phyloP scores from a whole-genome alignment of 2,329 filamentous ascomycete genomes.

The Fusarium sp. region DNA sequence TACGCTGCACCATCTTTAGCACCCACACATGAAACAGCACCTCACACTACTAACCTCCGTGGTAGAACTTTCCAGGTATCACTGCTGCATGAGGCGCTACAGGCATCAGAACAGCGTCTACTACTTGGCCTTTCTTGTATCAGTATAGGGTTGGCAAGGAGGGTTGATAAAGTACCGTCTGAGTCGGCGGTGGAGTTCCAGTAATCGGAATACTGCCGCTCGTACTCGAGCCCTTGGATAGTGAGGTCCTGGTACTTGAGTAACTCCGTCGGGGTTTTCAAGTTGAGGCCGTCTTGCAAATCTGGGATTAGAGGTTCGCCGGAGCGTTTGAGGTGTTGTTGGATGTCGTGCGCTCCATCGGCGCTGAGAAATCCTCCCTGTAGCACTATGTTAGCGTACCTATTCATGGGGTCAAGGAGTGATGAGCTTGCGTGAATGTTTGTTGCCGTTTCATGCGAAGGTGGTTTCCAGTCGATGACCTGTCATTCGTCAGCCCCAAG shows the following conservation, averaged over 20 bases:
- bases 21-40: rapidly evolving
- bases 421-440: constrained; percentile 15
- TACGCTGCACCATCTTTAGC: constrained; percentile 37
- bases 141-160: background rate
- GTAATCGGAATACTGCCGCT: constrained; percentile 69
- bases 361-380: constrained; percentile 44
- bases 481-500: constrained; percentile 28
- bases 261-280: constrained; percentile 37
- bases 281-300: constrained; percentile 46
- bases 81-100: constrained; percentile 60
- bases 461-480: constrained; percentile 38
- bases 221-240: constrained; percentile 61
- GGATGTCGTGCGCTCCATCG: constrained; percentile 50
- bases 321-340: constrained; percentile 60
- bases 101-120: constrained; percentile 64
- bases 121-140: constrained; percentile 50
- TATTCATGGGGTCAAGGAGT: too few relatives aligned
- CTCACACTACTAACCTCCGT: constrained; percentile 29
- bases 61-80: constrained; percentile 55
- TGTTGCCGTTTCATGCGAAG: constrained; percentile 14
- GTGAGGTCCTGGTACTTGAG: constrained; percentile 56
- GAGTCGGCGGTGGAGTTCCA: constrained; percentile 64
- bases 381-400: rapidly evolving
- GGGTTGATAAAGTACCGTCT: constrained; percentile 52
- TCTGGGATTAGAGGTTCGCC: constrained; percentile 62